These are phyloP conservation scores for Gamarada debralockiae DNA, from an alignment of 495 filamentous ascomycete genomes.

Conservation along the genomic window DNA sequence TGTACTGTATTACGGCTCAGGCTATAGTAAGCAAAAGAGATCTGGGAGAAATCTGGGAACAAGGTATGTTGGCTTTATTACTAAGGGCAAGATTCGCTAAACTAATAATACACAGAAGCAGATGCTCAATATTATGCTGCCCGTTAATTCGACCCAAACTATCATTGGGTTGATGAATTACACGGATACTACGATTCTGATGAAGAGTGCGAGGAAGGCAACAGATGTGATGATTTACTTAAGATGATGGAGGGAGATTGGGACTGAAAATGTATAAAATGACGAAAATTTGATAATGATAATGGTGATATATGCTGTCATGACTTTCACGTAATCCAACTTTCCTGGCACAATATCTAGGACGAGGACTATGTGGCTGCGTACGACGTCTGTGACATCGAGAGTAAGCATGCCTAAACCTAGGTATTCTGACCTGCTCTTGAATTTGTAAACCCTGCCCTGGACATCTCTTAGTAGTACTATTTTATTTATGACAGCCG, in stretches of 20 bases:
- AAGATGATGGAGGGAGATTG: constrained; percentile 1
- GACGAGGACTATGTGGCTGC: constrained; percentile 15
- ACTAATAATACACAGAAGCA: no score
- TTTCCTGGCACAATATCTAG: constrained; percentile 14
- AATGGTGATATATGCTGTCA: constrained; percentile 9
- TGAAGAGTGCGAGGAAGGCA: constrained; percentile 4
- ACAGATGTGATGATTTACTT: constrained; percentile 6
- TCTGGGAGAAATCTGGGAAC: no score
- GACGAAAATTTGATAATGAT: neutral
- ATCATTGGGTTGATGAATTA: no score
- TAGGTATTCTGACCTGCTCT: constrained; percentile 2
- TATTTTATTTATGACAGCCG: constrained; percentile 10
- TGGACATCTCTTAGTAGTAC: constrained; percentile 14
- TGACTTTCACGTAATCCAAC: constrained; percentile 14
- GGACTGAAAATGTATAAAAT: neutral
- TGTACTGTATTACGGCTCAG: no score
- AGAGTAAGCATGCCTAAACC: constrained; percentile 7
- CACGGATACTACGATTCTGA: no score
- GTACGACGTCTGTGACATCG: constrained; percentile 6
- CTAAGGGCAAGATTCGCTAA: no score
- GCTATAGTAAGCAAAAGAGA: no score
- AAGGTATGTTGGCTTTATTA: no score
- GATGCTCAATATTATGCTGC: no score
- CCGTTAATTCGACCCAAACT: no score
- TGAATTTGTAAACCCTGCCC: constrained; percentile 15